These are phyloP conservation scores for Ochetophila trinervis DNA, from an alignment of 306 rosid genomes.

Conservation along the genomic window DNA sequence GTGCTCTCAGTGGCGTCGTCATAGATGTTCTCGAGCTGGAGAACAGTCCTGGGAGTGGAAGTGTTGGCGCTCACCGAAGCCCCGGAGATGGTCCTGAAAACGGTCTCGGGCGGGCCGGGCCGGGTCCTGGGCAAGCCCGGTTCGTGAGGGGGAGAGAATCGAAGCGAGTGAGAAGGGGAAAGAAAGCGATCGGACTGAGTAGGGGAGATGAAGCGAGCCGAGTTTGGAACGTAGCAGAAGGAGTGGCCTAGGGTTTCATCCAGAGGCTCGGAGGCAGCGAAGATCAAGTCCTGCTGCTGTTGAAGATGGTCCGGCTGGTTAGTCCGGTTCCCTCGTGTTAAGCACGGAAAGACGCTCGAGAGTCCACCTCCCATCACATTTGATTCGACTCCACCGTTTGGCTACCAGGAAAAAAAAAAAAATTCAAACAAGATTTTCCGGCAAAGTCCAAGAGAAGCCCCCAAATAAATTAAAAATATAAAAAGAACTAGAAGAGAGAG, in stretches of 20 bases:
- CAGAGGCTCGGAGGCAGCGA: conserved; percentile 52
- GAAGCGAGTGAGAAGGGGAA: conserved; percentile 78
- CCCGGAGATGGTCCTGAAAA: conserved; percentile 81
- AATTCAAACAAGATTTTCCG: conserved; percentile 42
- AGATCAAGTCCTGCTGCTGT: conserved; percentile 37
- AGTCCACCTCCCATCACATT: conserved; percentile 95
- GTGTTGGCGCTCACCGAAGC: conserved; percentile 96
- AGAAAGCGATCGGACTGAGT: conserved; percentile 81
- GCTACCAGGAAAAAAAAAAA: conserved; percentile 32
- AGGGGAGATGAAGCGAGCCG: conserved; percentile 76
- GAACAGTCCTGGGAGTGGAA: conserved; percentile 72
- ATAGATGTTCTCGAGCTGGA: conserved; percentile 49
- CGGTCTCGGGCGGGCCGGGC: conserved; percentile 62
- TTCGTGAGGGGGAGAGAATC: conserved; percentile 76
- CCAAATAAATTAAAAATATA: conserved; percentile 12
- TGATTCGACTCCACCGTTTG: conserved; percentile 44
- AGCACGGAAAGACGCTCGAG: conserved; percentile 68
- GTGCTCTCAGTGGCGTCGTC: conserved; percentile 49
- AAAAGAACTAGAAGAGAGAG: neutral
- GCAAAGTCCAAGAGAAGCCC: conserved; percentile 27
- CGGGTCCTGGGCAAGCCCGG: conserved; percentile 31
- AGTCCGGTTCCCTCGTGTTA: conserved; percentile 49
- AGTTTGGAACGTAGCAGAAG: conserved; percentile 86
- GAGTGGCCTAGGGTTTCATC: conserved; percentile 99
- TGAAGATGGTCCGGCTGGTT: conserved; percentile 29